Base-by-base conservation (phyloP, 768 basidiomycete species). In the Auriscalpium vulgare region DNA sequence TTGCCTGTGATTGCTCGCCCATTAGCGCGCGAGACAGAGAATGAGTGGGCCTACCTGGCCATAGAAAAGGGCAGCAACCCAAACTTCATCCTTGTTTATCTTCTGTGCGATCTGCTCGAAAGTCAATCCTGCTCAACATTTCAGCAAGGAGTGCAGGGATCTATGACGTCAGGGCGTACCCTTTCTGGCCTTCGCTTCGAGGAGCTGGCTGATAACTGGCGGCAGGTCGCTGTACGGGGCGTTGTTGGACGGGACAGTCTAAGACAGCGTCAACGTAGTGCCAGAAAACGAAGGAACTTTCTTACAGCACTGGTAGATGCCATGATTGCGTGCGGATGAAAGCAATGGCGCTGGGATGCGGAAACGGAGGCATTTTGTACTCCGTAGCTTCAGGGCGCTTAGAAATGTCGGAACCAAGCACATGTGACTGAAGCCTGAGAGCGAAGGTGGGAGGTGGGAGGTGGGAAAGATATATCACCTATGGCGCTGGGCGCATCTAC, bases 41-140 rank as follows among this genome's bases (percentile, higher is more conserved):
- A 23, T 0, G 35, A 9, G 50, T 21, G 19, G 19, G 43, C 10
- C 11, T 29, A 86, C 87, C 74, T 91, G 89, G 8, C 84, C 89
- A 62, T 89, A 90, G 69, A 92, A 88, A 49, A 83, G 82, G 7
- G 89, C 81, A 3, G 89, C 89, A 23, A 91, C 76, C 87, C 88
- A 92, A 23, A 91, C 77, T 64, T 92, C 90, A 65, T 89, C 85
- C 66, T 78, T 83, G 21, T 78, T 81, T 53, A 92, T 78, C 8
- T 73, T 74, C 56, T 83, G 73, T 10, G 78, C 88, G 60, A 92
- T 80, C 40, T 79, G 72, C 55, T 83, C 87, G 59, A 91, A 92
- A 13, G 84, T 83, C 58, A 85, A 61, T 14, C 83, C 86, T 87
- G 49, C 16, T 34, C 23, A n/a, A 9, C 13, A 23, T 50, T 37